Base-by-base conservation (phyloP, 2,329 filamentous ascomycete genomes). In the Penicillium olsonii region DNA sequence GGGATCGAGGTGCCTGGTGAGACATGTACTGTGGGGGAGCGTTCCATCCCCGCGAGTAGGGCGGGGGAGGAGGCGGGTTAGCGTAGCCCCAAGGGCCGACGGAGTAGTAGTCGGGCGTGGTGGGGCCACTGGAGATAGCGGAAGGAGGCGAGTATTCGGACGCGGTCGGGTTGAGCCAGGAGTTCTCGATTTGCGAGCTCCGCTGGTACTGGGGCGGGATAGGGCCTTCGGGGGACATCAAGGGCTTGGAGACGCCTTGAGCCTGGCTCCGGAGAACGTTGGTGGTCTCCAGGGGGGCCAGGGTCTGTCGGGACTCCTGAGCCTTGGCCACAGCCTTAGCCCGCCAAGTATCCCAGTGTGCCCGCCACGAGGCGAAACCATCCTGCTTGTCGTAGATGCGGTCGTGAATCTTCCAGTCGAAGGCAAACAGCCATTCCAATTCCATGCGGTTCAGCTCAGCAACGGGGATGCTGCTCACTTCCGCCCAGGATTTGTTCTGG, bases 401-500 rank as follows among this genome's bases (percentile, higher is more conserved):
- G 67, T 94, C 87, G 67, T 95, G 94, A 45, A 96, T 84, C 57
- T 85, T 81, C 87, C 90, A 96, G 60, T 84, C 80, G 68, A 95
- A 94, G 35, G 86, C 85, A 47, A 84, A 79, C 34, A 96, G 80
- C 92, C 92, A 96, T 62, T 95, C 87, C 63, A 87, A 84, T 76
- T 96, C 92, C 69, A 95, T 82, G 52, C 81, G 78, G 74, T 96
- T 96, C 60, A 96, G 80, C 66, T 96, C 90, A 2, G 81, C 74
- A 17, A 96, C 90, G 26, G 86, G 79, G 59, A 96, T 95, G 54
- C 89, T 90, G 72, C 90, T 96, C 44, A 96, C 92, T 67, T 96
- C 92, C 5, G 92, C 90, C 92, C 92, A 96, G 1, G 92, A 96
- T 47, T 90, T 87, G 75, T 96, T 96, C 79, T 96, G 92, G 74